Base-by-base conservation (phyloP, 495 filamentous ascomycete species). In the Daldinia childiae region DNA sequence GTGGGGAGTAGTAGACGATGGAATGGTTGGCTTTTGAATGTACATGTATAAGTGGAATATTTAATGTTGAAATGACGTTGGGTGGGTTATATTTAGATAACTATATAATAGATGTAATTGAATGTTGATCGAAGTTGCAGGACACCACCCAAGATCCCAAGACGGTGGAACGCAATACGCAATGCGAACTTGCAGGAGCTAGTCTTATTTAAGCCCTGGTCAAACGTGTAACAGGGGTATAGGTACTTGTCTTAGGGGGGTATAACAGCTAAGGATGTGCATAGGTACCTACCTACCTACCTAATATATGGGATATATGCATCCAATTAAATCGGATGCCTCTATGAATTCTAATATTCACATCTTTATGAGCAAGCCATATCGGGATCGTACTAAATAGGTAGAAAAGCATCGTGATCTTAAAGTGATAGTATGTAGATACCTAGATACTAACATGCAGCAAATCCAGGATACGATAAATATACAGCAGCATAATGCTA, bases 71-170 rank as follows among this genome's bases (percentile, higher is more conserved):
- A 58, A 64, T 67, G 64, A 67, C 63, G 63, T 72, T 66, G 54
- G 26, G 63, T 51, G 27, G 68, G 62, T 56, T 54, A 60, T 61
- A 65, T 56, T 59, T 69, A 68, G 50, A 57, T 43, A n/a, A n/a
- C n/a, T n/a, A 5, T 26, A 55, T 41, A 9, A 9, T 51, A 17
- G 27, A 30, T 17, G 34, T 21, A 64, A 21, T 12, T 24, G 21
- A 39, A 70, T 48, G 43, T 48, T 48, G 43, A 48, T 48, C 43
- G 43, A 48, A 8, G 43, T 48, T n/a, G n/a, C n/a, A n/a, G n/a
- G n/a, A n/a, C n/a, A n/a, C n/a, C 21, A 48, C 43, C 43, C 21
- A 21, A 48, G 43, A 24, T 48, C 19, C 57, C 62, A 58, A 62
- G 26, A 62, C 58, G 7, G 17, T 14, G 62, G 57, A 50, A 71